Conservation (phyloP, 73 alveolate species). For the Tetrahymena borealis region DNA sequence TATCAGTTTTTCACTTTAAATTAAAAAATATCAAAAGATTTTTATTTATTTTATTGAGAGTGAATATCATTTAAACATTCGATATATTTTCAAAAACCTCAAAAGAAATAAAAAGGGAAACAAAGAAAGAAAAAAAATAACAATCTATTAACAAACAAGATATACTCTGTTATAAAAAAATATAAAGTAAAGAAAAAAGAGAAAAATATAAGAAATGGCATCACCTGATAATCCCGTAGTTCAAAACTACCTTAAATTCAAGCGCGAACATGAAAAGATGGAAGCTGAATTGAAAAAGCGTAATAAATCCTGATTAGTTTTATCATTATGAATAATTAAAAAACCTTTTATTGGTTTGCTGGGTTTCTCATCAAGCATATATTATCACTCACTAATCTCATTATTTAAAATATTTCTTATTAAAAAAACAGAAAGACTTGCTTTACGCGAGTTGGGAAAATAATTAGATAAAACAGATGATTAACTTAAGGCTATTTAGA, state of each 20-base stretch:
- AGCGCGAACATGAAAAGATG: neutral
- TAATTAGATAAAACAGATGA: constrained; percentile 83
- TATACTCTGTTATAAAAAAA: neutral
- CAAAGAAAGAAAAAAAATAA: neutral
- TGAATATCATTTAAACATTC: neutral
- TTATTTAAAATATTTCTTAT: neutral
- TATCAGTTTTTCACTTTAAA: neutral
- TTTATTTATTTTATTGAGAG: neutral
- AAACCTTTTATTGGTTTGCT: neutral
- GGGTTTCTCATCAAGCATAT: too few species aligned
- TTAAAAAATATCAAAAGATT: neutral
- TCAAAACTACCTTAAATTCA: neutral
- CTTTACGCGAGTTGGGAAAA: constrained; percentile 43
- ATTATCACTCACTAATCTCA: too few species aligned
- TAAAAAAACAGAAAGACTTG: constrained; percentile 40
- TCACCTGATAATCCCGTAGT: neutral
- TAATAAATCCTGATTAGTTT: neutral
- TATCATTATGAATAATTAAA: too few species aligned
- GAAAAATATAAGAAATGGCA: neutral
- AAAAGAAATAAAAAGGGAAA: neutral
- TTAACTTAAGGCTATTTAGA: constrained; percentile 79
- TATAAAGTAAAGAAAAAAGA: neutral
- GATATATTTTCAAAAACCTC: neutral
- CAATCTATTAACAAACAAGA: neutral
- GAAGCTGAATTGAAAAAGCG: neutral